Conservation (phyloP, 345 rosid genomes). For the Alliaria petiolata region DNA sequence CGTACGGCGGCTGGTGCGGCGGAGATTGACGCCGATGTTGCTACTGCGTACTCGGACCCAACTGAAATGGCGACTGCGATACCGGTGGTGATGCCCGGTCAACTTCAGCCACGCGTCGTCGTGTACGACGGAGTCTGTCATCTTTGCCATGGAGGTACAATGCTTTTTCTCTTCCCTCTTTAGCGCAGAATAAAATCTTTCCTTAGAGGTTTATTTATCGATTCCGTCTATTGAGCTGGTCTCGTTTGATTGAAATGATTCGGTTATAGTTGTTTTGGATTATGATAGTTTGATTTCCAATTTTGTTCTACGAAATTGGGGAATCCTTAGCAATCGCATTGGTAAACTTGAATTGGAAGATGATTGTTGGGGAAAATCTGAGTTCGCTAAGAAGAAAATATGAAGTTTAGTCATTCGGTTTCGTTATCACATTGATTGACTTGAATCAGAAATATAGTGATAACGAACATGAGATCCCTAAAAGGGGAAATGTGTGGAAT, state of each 20-base stretch:
- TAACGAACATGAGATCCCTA: background rate
- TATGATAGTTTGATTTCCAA: background rate
- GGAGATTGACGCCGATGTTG: slow-evolving; percentile 37
- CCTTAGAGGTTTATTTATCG: background rate
- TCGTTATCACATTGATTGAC: background rate
- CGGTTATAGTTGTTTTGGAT: background rate
- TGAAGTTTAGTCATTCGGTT: background rate
- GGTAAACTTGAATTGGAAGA: background rate
- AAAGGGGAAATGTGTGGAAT: background rate
- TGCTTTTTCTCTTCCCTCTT: background rate
- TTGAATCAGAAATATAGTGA: too few species aligned
- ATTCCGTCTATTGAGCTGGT: background rate
- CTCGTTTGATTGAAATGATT: background rate
- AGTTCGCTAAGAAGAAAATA: background rate
- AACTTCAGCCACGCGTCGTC: slow-evolving; percentile 91
- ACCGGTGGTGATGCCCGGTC: slow-evolving; percentile 34
- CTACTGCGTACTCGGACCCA: slow-evolving; percentile 29
- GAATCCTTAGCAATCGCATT: background rate
- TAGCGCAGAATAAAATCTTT: background rate
- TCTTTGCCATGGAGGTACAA: slow-evolving; percentile 88
- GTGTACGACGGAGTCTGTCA: slow-evolving; percentile 93
- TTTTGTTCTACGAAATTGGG: background rate
- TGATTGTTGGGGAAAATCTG: background rate
- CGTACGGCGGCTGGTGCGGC: slow-evolving; percentile 36
- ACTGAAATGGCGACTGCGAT: slow-evolving; percentile 31